A percentile compares a stretch with the other conserved stretches of the same genome.
phyloP scores from a whole-genome alignment of 306 rosid species.

The Prunus armeniaca region DNA sequence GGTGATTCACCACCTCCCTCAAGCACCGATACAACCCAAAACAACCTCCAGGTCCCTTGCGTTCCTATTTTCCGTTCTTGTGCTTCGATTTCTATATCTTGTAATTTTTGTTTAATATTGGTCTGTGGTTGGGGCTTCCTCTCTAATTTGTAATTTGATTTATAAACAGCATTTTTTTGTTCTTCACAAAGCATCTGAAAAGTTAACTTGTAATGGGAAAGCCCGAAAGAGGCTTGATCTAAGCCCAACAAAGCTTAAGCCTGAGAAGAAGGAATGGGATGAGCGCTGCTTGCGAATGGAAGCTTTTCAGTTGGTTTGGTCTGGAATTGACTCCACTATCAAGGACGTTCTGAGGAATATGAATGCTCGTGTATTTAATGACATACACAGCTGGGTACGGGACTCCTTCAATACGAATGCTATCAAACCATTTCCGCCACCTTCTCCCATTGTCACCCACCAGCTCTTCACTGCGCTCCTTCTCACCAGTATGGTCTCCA shows the following conservation, averaged over 20 bases:
- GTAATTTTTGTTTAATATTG: not conserved
- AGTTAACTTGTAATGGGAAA: conserved; percentile 6
- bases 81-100: not conserved
- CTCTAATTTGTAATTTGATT: too few species aligned
- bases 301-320: conserved; percentile 62
- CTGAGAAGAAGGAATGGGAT: conserved; percentile 19
- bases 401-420: conserved; percentile 51
- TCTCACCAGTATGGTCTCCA: conserved; percentile 54
- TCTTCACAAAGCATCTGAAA: conserved; percentile 61
- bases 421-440: conserved; percentile 48
- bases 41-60: conserved; percentile 24
- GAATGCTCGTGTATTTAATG: conserved; percentile 52
- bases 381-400: conserved; percentile 62
- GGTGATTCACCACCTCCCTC: conserved; percentile 19
- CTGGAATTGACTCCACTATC: conserved; percentile 63
- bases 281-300: conserved; percentile 32
- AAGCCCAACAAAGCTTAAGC: conserved; percentile 31
- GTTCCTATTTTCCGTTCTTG: too few species aligned
- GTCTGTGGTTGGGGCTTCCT: too few species aligned
- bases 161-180: conserved; percentile 62
- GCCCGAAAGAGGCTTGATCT: conserved; percentile 48
- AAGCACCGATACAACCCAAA: conserved; percentile 13
- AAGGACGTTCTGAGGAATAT: conserved; percentile 62
- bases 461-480: conserved; percentile 67
- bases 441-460: conserved; percentile 57